Evolutionary conservation across 768 basidiomycete genomes (phyloP).

Genomic region (Tricholoma sp.): DNA sequence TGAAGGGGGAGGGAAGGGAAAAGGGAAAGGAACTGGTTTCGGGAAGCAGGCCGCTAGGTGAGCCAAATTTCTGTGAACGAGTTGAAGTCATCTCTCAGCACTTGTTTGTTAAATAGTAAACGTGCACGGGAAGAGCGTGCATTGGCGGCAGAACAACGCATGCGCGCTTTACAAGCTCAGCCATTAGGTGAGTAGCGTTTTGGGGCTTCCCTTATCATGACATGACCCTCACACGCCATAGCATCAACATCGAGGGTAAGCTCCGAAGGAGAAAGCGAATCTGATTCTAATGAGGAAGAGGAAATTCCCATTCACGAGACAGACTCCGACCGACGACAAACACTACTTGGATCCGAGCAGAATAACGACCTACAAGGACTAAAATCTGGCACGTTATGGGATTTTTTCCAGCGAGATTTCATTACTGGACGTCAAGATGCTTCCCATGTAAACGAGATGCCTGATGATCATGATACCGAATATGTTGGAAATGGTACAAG

Average conservation of each 20-base stretch:
- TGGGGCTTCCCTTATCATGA: neutral
- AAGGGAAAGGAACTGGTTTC: slow-evolving; percentile 54
- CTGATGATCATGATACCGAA: slow-evolving; percentile 9
- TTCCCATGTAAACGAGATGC: slow-evolving; percentile 9
- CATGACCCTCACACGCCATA: neutral
- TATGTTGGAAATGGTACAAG: neutral
- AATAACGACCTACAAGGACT: slow-evolving; percentile 39
- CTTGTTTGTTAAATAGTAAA: slow-evolving; percentile 41
- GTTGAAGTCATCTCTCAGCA: neutral
- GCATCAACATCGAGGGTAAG: neutral
- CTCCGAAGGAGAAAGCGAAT: slow-evolving; percentile 1
- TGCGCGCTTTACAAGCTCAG: slow-evolving; percentile 39
- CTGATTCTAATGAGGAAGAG: slow-evolving; percentile 20
- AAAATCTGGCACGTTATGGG: slow-evolving; percentile 33
- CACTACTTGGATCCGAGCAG: slow-evolving; percentile 43
- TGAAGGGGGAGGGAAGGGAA: slow-evolving; percentile 30
- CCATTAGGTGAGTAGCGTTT: slow-evolving; percentile 19
- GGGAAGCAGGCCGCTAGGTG: slow-evolving; percentile 68
- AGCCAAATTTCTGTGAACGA: slow-evolving; percentile 6
- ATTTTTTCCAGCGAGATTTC: slow-evolving; percentile 49
- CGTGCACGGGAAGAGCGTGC: slow-evolving; percentile 77
- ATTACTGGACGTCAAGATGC: slow-evolving; percentile 26
- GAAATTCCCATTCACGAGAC: slow-evolving; percentile 35
- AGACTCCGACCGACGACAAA: slow-evolving; percentile 43
- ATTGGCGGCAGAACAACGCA: slow-evolving; percentile 61